Conservation (phyloP, 2,329 filamentous ascomycete genomes). For the Aureobasidium sp. region DNA sequence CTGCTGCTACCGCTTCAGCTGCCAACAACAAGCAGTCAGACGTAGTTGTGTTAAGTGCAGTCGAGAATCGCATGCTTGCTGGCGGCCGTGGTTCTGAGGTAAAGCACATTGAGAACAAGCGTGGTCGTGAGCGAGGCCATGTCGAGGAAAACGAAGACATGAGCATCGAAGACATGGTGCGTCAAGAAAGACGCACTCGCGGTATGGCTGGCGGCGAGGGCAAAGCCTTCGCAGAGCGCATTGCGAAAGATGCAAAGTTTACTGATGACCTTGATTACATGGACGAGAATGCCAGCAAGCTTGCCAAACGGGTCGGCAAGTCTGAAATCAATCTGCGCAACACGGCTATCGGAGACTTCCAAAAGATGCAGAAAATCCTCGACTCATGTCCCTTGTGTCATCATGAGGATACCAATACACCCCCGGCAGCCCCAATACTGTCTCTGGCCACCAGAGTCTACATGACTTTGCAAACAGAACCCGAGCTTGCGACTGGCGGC, state of each 20-base stretch:
- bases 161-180: constrained; percentile 93
- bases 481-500: constrained; percentile 75
- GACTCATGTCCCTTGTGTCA: constrained; percentile 87
- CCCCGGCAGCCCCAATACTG: constrained; percentile 76
- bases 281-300: constrained; percentile 89
- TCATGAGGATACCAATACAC: constrained; percentile 73
- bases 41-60: constrained; percentile 74
- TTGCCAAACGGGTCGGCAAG: constrained; percentile 80
- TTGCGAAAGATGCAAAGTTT: constrained; percentile 87
- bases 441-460: constrained; percentile 81
- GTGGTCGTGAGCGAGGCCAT: constrained; percentile 74
- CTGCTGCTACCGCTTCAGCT: constrained; percentile 58
- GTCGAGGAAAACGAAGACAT: constrained; percentile 93
- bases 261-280: constrained; percentile 92
- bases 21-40: constrained; percentile 51
- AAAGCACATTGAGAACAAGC: constrained; percentile 67
- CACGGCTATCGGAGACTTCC: constrained; percentile 77
- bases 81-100: constrained; percentile 69
- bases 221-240: constrained; percentile 77
- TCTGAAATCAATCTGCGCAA: constrained; percentile 84
- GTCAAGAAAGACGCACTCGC: constrained; percentile 81
- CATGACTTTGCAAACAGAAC: constrained; percentile 81
- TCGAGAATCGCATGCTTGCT: constrained; percentile 84
- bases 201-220: constrained; percentile 74
- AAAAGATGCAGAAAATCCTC: constrained; percentile 78